phyloP scores from a whole-genome alignment of 1,284 basidiomycete species.

The Moniliophthora roreri region DNA sequence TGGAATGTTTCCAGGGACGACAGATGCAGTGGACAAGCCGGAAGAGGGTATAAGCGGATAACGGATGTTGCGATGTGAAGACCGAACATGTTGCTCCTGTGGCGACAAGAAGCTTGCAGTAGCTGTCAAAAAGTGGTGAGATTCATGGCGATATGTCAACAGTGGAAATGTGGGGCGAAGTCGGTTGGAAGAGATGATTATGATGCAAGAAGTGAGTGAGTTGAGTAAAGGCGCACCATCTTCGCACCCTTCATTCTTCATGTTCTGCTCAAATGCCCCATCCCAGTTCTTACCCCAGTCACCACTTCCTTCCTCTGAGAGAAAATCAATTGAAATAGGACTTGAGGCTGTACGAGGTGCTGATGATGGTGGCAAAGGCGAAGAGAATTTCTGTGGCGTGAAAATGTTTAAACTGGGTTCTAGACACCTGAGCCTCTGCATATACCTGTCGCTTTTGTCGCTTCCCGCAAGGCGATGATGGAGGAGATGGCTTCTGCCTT shows the following conservation, averaged over 20 bases:
- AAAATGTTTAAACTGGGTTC: background rate
- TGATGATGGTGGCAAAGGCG: slow-evolving; percentile 1
- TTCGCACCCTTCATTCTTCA: background rate
- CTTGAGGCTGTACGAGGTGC: background rate
- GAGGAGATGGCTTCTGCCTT: background rate
- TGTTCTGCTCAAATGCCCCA: background rate
- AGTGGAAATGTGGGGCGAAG: no score
- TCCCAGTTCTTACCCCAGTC: no score
- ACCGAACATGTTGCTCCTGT: no score
- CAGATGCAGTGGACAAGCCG: background rate
- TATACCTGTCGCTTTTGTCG: background rate
- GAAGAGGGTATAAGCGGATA: no score
- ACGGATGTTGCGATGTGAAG: no score
- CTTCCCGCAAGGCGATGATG: background rate
- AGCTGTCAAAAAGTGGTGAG: no score
- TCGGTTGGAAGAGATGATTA: no score
- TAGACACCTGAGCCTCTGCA: background rate
- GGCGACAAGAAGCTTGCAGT: no score
- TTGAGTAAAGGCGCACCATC: background rate
- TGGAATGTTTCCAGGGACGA: no score
- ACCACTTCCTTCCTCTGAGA: background rate
- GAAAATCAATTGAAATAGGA: background rate
- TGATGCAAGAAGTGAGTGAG: no score
- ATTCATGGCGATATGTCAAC: no score
- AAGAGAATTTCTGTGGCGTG: background rate